These are phyloP conservation scores for Gracilariopsis chorda DNA, from an alignment of 23 red algal species.

Conservation along the genomic window DNA sequence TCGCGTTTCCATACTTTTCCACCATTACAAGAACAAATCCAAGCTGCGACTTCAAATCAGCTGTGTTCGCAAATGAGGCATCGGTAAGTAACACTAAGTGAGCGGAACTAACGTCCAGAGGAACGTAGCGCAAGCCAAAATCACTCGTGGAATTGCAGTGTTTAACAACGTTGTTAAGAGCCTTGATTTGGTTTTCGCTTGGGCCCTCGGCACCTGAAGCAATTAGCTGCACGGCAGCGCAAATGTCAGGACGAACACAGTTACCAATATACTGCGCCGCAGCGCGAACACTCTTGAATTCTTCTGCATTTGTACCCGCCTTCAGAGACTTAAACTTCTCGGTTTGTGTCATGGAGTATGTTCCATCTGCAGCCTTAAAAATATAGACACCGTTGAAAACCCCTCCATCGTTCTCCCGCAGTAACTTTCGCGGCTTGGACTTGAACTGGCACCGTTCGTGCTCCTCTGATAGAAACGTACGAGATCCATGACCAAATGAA, in stretches of 20 bases:
- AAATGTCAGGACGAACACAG: constrained; percentile 8
- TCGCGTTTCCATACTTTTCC: neutral
- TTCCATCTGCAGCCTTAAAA: neutral
- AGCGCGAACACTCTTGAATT: neutral
- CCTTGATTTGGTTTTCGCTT: neutral
- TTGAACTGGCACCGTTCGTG: neutral
- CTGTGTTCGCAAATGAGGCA: constrained; percentile 7
- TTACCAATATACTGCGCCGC: constrained; percentile 1
- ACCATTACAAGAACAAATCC: neutral
- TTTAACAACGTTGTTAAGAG: neutral
- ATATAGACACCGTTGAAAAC: neutral
- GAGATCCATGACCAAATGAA: neutral
- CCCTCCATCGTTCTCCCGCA: neutral
- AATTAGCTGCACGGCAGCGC: neutral
- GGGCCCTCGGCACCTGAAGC: neutral
- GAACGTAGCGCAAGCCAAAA: neutral
- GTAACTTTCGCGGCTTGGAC: neutral
- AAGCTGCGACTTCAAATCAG: neutral
- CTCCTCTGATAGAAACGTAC: neutral
- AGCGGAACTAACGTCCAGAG: neutral
- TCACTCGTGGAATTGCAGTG: neutral
- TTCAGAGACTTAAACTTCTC: neutral
- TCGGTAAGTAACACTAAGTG: neutral
- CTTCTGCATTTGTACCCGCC: neutral
- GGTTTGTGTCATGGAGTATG: neutral